Evolutionary conservation across 2,329 filamentous ascomycete genomes (phyloP).

Genomic region (Fusarium sterilihyphosum): DNA sequence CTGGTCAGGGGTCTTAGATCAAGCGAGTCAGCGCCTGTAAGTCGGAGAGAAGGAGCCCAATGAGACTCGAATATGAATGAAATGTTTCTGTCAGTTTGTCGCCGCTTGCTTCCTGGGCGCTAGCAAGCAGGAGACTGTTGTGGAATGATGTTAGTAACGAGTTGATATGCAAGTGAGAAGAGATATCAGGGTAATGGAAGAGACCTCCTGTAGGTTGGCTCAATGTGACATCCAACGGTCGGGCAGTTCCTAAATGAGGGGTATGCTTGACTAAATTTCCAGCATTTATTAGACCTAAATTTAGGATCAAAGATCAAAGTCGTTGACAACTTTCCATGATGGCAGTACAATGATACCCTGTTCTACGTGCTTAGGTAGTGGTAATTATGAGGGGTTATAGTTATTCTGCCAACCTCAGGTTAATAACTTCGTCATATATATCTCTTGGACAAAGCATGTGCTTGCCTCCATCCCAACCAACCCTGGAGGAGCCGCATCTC

Average conservation of each 20-base stretch:
- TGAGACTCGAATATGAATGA: slow-evolving; percentile 16
- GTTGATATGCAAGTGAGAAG: slow-evolving; percentile 12
- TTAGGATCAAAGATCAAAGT: slow-evolving; percentile 3
- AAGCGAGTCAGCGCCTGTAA: slow-evolving; percentile 47
- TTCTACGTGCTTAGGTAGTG: neutral
- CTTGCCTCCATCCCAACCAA: neutral
- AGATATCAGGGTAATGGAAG: slow-evolving; percentile 2
- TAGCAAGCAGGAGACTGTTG: slow-evolving; percentile 16
- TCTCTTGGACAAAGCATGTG: neutral
- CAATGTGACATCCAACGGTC: slow-evolving; percentile 23
- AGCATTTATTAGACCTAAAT: slow-evolving; percentile 13
- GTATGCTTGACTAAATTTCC: slow-evolving; percentile 18
- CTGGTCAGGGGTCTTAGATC: slow-evolving; percentile 41
- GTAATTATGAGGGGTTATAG: neutral
- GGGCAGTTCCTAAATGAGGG: slow-evolving; percentile 29
- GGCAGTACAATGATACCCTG: neutral
- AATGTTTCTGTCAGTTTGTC: slow-evolving; percentile 8
- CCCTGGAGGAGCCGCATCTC: slow-evolving; percentile 30
- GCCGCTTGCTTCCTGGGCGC: slow-evolving; percentile 24
- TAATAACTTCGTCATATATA: neutral
- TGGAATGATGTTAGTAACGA: slow-evolving; percentile 2
- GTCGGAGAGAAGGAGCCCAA: slow-evolving; percentile 30
- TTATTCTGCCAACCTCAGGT: neutral
- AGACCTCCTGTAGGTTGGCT: slow-evolving; percentile 11
- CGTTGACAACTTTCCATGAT: neutral